These are phyloP conservation scores for Daldinia grandis DNA, from an alignment of 495 filamentous ascomycete genomes.

Conservation along the genomic window DNA sequence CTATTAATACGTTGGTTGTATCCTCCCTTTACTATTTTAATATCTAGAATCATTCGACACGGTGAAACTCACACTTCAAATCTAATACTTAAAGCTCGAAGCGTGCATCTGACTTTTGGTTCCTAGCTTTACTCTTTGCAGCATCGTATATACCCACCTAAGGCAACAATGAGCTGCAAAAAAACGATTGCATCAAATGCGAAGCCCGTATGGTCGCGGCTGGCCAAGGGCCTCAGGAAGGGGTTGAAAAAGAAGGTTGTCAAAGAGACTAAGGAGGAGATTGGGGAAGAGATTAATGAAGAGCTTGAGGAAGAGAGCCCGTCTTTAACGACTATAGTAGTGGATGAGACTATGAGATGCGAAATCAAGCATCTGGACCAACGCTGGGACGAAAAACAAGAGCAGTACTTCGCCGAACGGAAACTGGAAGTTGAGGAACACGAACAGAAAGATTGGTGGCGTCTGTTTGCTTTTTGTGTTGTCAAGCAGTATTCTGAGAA, in stretches of 20 bases:
- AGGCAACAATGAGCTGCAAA: not conserved
- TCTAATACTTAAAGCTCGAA: not conserved
- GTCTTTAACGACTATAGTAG: not conserved
- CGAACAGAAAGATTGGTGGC: slow-evolving; percentile 51
- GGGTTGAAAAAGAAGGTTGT: not conserved
- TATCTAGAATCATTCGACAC: not conserved
- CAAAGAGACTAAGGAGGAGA: too few species aligned
- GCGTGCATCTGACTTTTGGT: too few species aligned
- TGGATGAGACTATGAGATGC: slow-evolving; percentile 47
- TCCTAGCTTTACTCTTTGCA: not conserved
- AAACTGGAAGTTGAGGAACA: slow-evolving; percentile 41
- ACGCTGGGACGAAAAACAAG: slow-evolving; percentile 42
- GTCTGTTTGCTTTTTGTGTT: slow-evolving; percentile 47
- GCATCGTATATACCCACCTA: not conserved
- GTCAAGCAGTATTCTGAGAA: slow-evolving; percentile 42
- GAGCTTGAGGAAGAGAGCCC: not conserved
- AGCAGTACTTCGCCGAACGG: slow-evolving; percentile 43
- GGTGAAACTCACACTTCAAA: not conserved
- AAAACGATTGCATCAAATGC: slow-evolving; percentile 3
- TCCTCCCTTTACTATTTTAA: not conserved
- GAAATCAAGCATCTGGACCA: slow-evolving; percentile 52
- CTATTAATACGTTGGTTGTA: not conserved
- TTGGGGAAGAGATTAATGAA: too few species aligned
- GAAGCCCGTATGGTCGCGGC: not conserved
- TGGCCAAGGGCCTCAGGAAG: not conserved